Conservation (phyloP, 2,329 filamentous ascomycete species). For the Pseudocercospora fuligena region DNA sequence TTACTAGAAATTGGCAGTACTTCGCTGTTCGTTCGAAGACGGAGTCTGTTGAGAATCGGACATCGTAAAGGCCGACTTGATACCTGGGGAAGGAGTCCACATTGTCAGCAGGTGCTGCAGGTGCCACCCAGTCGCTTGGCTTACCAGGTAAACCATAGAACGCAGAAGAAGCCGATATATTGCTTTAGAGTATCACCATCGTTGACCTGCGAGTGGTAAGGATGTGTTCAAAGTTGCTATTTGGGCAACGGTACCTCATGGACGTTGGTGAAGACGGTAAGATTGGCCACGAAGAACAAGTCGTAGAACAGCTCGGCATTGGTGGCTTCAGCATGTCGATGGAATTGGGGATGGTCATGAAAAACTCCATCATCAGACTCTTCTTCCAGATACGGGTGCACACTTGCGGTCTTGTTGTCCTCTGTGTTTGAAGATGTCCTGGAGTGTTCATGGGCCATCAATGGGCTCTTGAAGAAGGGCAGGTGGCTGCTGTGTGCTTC, state of each 20-base stretch:
- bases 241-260: slow-evolving; percentile 44
- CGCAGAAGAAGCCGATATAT: slow-evolving; percentile 60
- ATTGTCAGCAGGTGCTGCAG: too few species aligned
- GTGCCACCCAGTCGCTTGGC: too few species aligned
- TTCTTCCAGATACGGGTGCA: neutral
- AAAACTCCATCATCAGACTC: neutral
- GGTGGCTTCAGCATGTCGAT: slow-evolving; percentile 53
- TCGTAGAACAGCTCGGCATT: slow-evolving; percentile 65
- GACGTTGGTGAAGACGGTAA: slow-evolving; percentile 64
- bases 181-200: slow-evolving; percentile 47
- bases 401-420: neutral
- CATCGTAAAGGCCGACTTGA: slow-evolving; percentile 66
- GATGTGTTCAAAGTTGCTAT: neutral
- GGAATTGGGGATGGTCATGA: neutral
- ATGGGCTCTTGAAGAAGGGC: slow-evolving; percentile 1
- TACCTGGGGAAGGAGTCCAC: slow-evolving; percentile 73
- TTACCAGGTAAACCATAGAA: slow-evolving; percentile 71
- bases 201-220: slow-evolving; percentile 47
- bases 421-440: neutral
- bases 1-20: slow-evolving; percentile 64
- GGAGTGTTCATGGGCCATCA: neutral
- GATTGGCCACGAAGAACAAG: slow-evolving; percentile 67
- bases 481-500: neutral
- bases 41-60: slow-evolving; percentile 68
- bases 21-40: slow-evolving; percentile 66